Evolutionary conservation across 139 green algal genomes (phyloP), one percentile per base, ranked within the genome.

Genomic region (Picochlorum sp.): DNA sequence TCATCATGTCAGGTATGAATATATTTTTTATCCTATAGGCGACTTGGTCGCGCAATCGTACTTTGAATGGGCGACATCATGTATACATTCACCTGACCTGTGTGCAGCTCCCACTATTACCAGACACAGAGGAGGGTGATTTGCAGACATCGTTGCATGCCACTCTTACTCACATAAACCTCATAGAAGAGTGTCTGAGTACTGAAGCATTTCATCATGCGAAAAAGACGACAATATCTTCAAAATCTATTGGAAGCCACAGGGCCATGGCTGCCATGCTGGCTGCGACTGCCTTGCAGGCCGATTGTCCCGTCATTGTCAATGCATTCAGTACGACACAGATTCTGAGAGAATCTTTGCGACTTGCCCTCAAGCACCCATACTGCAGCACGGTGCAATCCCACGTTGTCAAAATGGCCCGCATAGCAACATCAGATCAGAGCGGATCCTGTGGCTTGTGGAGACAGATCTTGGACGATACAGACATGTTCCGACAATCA

Each of bases 71-170:
- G 4, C 14, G 14, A 51, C 3, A 51, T 20, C 45, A 20, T 18
- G 16, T 10, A 23, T 11, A 13, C 11, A 54, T 54, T 21, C 47
- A 54, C 11, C n/a, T 54, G n/a, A 26, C 47, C 6, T 54, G 18
- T 21, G n/a, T 54, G 47, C 47, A 45, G 52, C 70, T 76, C 45
- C 70, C 70, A 30, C 28, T 76, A 45, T 21, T 66, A n/a, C 13
- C 45, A 8, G 34, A 50, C 30, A 71, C 64, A 1, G 30, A 34
- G 4, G 23, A 67, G 21, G 32, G 9, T 23, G 70, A 76, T 11
- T 49, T 76, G n/a, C 58, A 56, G 32, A 55, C 63, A 14, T 76
- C 71, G 57, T 56, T 57, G 30, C 24, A 41, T 24, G 45, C 30
- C 30, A 57, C 63, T 0, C 15, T 76, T 13, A 34, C 18, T 26